These are phyloP conservation scores for Spatholobus suberectus DNA, from an alignment of 306 rosid species.

Conservation along the genomic window DNA sequence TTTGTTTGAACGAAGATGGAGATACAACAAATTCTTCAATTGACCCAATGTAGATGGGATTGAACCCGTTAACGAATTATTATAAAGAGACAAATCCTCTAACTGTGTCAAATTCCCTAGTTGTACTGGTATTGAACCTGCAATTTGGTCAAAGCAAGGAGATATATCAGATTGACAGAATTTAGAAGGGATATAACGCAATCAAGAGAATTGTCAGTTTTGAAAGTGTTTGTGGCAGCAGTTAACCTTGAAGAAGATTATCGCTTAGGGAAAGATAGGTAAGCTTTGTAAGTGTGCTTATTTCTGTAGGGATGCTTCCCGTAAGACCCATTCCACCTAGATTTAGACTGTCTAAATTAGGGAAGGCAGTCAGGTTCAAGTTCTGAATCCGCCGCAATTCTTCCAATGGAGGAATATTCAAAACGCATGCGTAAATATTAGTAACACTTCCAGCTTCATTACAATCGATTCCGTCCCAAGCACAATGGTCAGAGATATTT, in stretches of 20 bases:
- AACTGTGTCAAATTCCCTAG: no score
- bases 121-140: neutral
- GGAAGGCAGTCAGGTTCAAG: neutral
- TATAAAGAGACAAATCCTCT: no score
- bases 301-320: neutral
- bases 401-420: neutral
- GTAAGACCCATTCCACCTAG: neutral
- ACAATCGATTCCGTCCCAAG: neutral
- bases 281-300: neutral
- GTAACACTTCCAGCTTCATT: conserved; percentile 20
- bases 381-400: neutral
- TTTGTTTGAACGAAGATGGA: no score
- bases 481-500: neutral
- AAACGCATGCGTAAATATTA: accelerated
- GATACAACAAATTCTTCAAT: no score
- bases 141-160: neutral
- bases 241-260: neutral
- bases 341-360: accelerated
- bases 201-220: neutral
- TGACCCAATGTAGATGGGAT: no score
- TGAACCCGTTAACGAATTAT: no score
- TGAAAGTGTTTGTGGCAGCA: neutral
- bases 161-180: neutral
- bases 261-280: neutral
- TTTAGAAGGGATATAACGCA: neutral